phyloP scores from a whole-genome alignment of 768 basidiomycete species.

The Glaciozyma antarctica region DNA sequence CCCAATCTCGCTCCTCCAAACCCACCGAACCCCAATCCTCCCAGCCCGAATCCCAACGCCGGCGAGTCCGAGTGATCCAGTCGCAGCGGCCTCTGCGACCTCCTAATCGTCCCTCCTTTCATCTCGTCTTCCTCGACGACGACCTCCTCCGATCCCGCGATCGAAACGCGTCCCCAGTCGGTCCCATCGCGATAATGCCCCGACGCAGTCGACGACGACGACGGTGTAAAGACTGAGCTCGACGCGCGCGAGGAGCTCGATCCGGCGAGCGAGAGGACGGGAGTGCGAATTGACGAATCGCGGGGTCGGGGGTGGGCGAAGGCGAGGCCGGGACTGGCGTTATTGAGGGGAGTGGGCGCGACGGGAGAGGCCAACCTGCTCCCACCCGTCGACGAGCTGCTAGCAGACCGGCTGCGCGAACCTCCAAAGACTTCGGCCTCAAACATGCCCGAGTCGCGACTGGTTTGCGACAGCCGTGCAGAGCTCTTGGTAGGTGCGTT shows the following conservation, averaged over 20 bases:
- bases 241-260: conserved; percentile 19
- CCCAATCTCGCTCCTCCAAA: neutral
- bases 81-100: neutral
- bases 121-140: neutral
- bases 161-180: neutral
- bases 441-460: neutral
- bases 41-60: neutral
- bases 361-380: neutral
- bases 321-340: neutral
- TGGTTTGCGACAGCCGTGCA: neutral
- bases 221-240: neutral
- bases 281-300: conserved; percentile 3
- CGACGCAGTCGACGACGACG: neutral
- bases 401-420: conserved; percentile 1
- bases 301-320: conserved; percentile 7
- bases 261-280: conserved; percentile 15
- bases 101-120: neutral
- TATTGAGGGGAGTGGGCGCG: neutral
- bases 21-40: conserved; percentile 14
- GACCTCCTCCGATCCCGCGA: neutral
- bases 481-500: conserved; percentile 11
- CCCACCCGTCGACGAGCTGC: neutral
- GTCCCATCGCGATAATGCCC: neutral
- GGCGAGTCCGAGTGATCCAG: neutral
- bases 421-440: neutral